Evolutionary conservation across 106 monocot genomes (phyloP).

Genomic region (Agapanthus africanus): DNA sequence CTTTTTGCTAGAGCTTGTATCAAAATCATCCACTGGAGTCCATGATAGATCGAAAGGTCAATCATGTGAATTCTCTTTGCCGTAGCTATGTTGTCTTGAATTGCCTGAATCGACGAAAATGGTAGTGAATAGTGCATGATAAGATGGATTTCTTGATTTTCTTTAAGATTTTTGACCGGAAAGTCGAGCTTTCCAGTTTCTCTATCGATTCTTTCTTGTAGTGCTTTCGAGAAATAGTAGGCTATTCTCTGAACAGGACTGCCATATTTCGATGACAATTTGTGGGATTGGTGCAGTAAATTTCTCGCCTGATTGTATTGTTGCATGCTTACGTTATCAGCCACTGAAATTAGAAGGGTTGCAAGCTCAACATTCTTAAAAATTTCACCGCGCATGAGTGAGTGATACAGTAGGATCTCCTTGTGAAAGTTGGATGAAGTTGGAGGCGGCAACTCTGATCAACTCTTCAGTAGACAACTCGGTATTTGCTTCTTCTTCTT

Average conservation of each 20-base stretch:
- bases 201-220: not conserved
- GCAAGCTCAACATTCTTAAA: conserved; percentile 3
- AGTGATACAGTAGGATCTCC: not conserved
- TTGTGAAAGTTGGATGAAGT: not conserved
- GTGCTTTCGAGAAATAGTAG: conserved; percentile 1
- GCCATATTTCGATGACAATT: not conserved
- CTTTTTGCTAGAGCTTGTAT: conserved; percentile 18
- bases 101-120: conserved; percentile 15
- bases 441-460: conserved; percentile 2
- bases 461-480: conserved; percentile 9
- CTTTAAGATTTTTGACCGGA: not conserved
- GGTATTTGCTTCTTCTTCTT: too few relatives aligned
- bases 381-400: not conserved
- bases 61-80: conserved; percentile 19
- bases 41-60: conserved; percentile 22
- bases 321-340: not conserved
- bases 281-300: not conserved
- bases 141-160: not conserved
- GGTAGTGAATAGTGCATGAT: conserved; percentile 3
- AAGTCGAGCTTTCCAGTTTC: not conserved
- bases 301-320: not conserved
- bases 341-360: not conserved
- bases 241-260: not conserved
- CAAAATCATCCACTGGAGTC: conserved; percentile 9
- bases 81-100: conserved; percentile 9